These are phyloP conservation scores for Fusarium floridanum DNA, from an alignment of 2,329 filamentous ascomycete species.

Conservation along the genomic window DNA sequence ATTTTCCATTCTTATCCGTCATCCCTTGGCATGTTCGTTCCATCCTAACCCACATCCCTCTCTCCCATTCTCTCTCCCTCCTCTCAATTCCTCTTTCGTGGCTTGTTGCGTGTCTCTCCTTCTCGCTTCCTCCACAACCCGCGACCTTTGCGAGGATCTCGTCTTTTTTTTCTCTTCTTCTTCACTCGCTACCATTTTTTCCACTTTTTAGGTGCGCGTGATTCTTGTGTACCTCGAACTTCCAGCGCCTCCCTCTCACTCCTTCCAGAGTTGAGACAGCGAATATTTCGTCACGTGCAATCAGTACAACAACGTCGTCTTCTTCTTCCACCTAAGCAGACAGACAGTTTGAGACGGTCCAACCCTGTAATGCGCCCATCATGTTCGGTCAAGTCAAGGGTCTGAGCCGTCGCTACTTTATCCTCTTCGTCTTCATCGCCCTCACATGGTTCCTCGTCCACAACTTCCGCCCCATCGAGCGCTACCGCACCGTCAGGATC, in stretches of 20 bases:
- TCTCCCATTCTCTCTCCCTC: not conserved
- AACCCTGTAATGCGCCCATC: conserved; percentile 33
- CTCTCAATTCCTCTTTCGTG: conserved; percentile 13
- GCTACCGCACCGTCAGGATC: conserved; percentile 35
- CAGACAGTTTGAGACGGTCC: not conserved
- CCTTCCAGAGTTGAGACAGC: not conserved
- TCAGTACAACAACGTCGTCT: not conserved
- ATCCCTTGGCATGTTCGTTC: not conserved
- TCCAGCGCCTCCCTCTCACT: conserved; percentile 1
- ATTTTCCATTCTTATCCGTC: not conserved
- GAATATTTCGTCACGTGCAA: conserved; percentile 13
- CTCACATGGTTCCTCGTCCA: conserved; percentile 47
- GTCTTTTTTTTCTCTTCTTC: conserved; percentile 1
- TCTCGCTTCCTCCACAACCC: conserved; percentile 13
- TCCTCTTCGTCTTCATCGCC: conserved; percentile 46
- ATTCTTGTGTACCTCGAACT: not conserved
- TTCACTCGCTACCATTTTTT: not conserved
- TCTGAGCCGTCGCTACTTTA: conserved; percentile 51
- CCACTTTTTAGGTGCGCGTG: conserved; percentile 3
- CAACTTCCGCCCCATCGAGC: conserved; percentile 40
- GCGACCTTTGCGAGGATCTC: not conserved
- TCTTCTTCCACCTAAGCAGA: not conserved
- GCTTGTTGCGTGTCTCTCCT: conserved; percentile 15
- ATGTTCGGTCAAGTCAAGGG: conserved; percentile 50
- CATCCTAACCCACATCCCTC: not conserved